Conservation (phyloP, 1,139 yeast genomes). For the Eremothecium cymbalariae region DNA sequence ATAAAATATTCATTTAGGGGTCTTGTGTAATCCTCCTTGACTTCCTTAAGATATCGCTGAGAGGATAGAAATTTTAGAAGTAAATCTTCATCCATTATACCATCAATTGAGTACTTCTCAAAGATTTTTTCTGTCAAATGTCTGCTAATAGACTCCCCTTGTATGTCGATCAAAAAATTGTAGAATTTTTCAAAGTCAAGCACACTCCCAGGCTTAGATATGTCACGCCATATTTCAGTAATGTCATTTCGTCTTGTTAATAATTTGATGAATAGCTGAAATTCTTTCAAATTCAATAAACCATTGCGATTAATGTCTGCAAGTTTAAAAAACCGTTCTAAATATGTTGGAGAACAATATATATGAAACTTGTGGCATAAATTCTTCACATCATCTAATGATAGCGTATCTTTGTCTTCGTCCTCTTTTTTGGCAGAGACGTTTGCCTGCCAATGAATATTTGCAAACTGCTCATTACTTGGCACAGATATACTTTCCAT, state of each 20-base stretch:
- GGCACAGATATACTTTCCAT: conserved; percentile 48
- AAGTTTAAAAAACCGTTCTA: conserved; percentile 39
- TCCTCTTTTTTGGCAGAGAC: conserved; percentile 36
- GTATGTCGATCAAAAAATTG: conserved; percentile 43
- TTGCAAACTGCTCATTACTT: conserved; percentile 44
- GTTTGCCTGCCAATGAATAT: conserved; percentile 49
- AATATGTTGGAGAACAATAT: conserved; percentile 41
- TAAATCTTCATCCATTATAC: conserved; percentile 21
- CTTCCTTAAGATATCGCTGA: conserved; percentile 34
- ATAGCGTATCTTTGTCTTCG: conserved; percentile 38
- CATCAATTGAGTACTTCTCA: conserved; percentile 35
- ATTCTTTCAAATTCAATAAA: conserved; percentile 56
- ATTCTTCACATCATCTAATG: conserved; percentile 59
- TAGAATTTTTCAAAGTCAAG: conserved; percentile 37
- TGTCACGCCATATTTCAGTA: conserved; percentile 33
- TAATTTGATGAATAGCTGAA: conserved; percentile 58
- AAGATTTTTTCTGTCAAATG: conserved; percentile 37
- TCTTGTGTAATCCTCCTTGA: conserved; percentile 43
- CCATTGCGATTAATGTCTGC: conserved; percentile 43
- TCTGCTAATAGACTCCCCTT: conserved; percentile 39
- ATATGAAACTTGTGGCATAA: conserved; percentile 64
- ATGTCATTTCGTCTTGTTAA: conserved; percentile 47
- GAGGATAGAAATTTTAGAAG: conserved; percentile 36
- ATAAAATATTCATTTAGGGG: conserved; percentile 84
- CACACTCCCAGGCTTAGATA: conserved; percentile 7